Conservation (phyloP, 163 green algal genomes). For the Trebouxia gelatinosa region DNA sequence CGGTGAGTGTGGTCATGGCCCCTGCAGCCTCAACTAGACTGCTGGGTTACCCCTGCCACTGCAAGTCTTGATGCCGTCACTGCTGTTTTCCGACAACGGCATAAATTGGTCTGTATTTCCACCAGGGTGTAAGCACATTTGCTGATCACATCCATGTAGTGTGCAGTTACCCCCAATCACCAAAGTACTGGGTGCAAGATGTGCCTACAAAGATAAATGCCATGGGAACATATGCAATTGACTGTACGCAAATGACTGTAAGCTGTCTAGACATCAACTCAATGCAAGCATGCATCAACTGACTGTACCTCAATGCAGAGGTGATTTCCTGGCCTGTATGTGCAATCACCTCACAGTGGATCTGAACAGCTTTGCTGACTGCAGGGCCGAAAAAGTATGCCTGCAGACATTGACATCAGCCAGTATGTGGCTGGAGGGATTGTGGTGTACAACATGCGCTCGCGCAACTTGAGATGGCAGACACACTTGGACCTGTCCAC, state of each 20-base stretch:
- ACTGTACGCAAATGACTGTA: too few relatives aligned
- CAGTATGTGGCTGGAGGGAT: conserved; percentile 83
- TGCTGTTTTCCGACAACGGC: too few relatives aligned
- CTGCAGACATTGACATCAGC: conserved; percentile 57
- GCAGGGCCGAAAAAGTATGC: conserved; percentile 51
- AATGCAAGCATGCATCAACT: not conserved
- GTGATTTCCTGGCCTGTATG: not conserved
- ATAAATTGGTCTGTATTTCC: not conserved
- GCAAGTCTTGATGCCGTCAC: not conserved
- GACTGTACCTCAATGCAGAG: not conserved
- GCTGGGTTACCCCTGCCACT: not conserved
- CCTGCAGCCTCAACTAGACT: too few relatives aligned
- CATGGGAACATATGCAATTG: too few relatives aligned
- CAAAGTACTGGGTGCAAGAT: not conserved
- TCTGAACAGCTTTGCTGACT: not conserved
- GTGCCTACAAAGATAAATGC: too few relatives aligned
- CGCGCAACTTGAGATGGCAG: conserved; percentile 55
- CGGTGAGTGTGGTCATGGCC: conserved; percentile 38
- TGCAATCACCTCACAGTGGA: not conserved
- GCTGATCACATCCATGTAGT: not conserved
- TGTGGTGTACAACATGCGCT: conserved; percentile 84
- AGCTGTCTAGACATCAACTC: too few relatives aligned
- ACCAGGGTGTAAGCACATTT: not conserved
- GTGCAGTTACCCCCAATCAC: not conserved
- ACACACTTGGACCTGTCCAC: conserved; percentile 91